Evolutionary conservation across 169 alveolate species (phyloP), one percentile per base, ranked within the genome.

Genomic region (Eimeria acervulina): DNA sequence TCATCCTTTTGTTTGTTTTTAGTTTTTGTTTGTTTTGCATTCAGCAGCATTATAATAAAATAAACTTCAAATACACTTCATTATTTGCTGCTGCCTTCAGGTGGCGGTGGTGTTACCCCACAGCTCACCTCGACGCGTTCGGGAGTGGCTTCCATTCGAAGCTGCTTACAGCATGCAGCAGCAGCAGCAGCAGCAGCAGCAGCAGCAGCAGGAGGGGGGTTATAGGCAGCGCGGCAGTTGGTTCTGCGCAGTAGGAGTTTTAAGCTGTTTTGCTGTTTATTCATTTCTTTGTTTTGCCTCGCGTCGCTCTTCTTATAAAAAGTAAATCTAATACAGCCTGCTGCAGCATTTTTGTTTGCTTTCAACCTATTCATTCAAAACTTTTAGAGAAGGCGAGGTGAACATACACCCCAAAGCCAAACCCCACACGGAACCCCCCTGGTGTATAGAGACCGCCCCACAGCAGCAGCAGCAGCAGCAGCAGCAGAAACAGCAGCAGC

Each of bases 351-450:
- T 55, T 55, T 55, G 6, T 10, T 55, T 55, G n/a, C 15, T 12
- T 33, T 26, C 19, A n/a, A 90, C 94, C 70, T 63, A 74, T 51
- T 83, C 96, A 26, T 19, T 78, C 8, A 70, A 88, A n/a, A n/a
- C n/a, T n/a, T 23, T 26, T 36, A 31, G 66, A 90, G 1, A 87
- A 93, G 12, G 12, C 12, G 55, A 47, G 55, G 55, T 47, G 55
- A 7, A 47, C 12, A 12, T 47, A 47, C 55, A 47, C 55, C 55
- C 12, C 55, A 47, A 47, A 5, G 5, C 55, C 5, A 47, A 5
- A 47, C 19, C 55, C 55, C 55, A n/a, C n/a, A n/a, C 55, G 12
- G 55, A 5, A 5, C 55, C 55, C 55, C 55, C 55, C 55, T 47
- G 55, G 55, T 47, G 55, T 47, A 47, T 47, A 47, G 55, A 47